Evolutionary conservation across 2,329 filamentous ascomycete genomes (phyloP), one percentile per base, ranked within the genome.

Genomic region (Hypoxylon sp.): DNA sequence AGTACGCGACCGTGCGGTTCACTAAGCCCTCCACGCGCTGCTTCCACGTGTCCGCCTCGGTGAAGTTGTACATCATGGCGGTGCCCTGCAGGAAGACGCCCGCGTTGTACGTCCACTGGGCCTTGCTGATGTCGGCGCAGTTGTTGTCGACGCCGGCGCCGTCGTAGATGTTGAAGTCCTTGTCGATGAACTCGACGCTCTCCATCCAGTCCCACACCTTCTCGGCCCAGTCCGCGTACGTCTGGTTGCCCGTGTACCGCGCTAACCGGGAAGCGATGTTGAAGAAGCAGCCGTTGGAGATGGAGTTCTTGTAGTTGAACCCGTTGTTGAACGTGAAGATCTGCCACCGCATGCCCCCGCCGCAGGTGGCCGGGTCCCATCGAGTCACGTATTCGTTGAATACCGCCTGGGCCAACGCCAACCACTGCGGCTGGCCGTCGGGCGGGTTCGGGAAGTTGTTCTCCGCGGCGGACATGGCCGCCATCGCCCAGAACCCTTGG

Each of bases 401-500:
- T 1, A 92, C 90, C 10, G 89, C 90, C 75, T 93, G 90, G 0
- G 86, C 89, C 55, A 95, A 83, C 6, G 89, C 87, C n/a, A 95
- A 83, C 91, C 91, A 97, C 64, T 90, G 88, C 0, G 90, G 87
- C 55, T 88, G 74, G 59, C 84, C 85, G 0, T 80, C 68, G 0
- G 86, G 83, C 4, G 90, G 89, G 70, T 93, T 85, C 1, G 89
- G 89, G 71, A 91, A 94, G 66, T 88, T 88, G 71, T 89, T 86
- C 77, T 96, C 92, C 37, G 90, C 89, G 2, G 92, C 92, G 8
- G 86, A 85, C 82, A 96, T 91, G 63, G 89, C 91, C 1, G 92
- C 87, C 81, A 95, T 85, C n/a, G 86, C 91, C 92, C 92, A 96
- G 78, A 95, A 94, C 5, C 91, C 89, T 76, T 92, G 90, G 70